Conservation (phyloP, 768 basidiomycete species). For the Porphyrellus cyaneotinctus region DNA sequence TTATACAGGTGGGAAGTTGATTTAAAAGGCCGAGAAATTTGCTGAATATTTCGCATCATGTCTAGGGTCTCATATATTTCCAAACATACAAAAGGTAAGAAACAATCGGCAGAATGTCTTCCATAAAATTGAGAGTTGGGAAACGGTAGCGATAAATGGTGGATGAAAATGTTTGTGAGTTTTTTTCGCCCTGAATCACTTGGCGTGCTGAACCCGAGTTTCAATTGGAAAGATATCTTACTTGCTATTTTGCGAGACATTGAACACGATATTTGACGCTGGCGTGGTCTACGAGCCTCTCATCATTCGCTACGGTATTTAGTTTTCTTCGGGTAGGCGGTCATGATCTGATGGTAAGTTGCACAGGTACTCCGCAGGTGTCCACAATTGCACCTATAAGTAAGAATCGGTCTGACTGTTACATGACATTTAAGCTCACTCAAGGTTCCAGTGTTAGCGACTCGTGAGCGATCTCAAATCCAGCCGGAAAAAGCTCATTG, state of each 20-base stretch:
- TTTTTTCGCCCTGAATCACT: neutral
- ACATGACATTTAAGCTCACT: conserved; percentile 19
- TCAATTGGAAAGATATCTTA: conserved; percentile 33
- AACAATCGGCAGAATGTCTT: neutral
- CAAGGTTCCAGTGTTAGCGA: conserved; percentile 6
- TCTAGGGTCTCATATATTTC: conserved; percentile 45
- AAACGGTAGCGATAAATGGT: conserved; percentile 37
- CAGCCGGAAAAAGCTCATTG: neutral
- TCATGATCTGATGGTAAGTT: conserved; percentile 17
- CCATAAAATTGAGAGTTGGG: neutral
- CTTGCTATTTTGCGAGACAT: conserved; percentile 46
- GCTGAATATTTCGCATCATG: neutral
- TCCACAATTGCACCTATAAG: neutral
- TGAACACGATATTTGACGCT: conserved; percentile 43
- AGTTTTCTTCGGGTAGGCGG: neutral
- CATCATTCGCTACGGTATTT: conserved; percentile 42
- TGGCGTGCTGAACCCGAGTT: neutral
- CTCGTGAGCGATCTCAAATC: conserved; percentile 6
- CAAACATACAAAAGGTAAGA: conserved; percentile 38
- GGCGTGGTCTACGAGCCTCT: conserved; percentile 46
- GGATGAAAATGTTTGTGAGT: conserved; percentile 46
- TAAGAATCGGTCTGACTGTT: neutral
- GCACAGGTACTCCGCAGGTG: conserved; percentile 18
- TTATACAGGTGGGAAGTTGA: conserved; percentile 9
- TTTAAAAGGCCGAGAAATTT: neutral